Base-by-base conservation (phyloP, 75 land plant genomes). In the Pinus taeda region DNA sequence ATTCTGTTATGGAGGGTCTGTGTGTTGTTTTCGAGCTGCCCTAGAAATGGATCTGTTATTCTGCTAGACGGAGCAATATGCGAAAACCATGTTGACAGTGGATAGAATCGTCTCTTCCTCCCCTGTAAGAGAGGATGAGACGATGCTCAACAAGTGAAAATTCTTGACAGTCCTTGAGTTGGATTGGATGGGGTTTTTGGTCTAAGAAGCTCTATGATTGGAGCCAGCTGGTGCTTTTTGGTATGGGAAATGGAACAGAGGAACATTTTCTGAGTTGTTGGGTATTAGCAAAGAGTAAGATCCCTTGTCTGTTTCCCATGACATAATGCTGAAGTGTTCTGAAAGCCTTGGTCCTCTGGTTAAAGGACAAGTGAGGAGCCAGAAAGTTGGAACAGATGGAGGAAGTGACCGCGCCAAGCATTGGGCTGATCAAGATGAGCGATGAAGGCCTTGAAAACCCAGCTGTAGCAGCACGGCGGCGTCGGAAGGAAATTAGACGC, bases 401-500 rank as follows among this genome's bases (percentile, higher is more conserved):
- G 22, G 74, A 73, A 55, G 26, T 49, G 15, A 73, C 57, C 26
- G 12, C 33, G 24, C 15, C 74, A 14, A 57, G 59, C 58, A 56
- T 73, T 56, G 74, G 74, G 59, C 55, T 56, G 26, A 15, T 73
- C 11, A 73, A 73, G 20, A 57, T 73, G 74, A 15, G 59, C 55
- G 62, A 60, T 60, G 59, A 73, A 30, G 33, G 59, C 8, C 55
- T 73, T 56, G 74, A 53, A 24, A 57, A 53, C 26, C 58, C 74
- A 55, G 74, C 74, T 56, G 74, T 57, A 55, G 78, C 73, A 21
- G 55, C 84, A 30, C 39, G 85, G 59, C 57, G 85, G 13, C 78
- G 85, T 15, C 82, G 84, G 73, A 83, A 67, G 64, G 85, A 83
- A 81, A 83, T 83, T 75, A 74, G 83, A 42, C 84, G 85, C 60